Evolutionary conservation across 768 basidiomycete species (phyloP).

Genomic region (Tulasnella sp.): DNA sequence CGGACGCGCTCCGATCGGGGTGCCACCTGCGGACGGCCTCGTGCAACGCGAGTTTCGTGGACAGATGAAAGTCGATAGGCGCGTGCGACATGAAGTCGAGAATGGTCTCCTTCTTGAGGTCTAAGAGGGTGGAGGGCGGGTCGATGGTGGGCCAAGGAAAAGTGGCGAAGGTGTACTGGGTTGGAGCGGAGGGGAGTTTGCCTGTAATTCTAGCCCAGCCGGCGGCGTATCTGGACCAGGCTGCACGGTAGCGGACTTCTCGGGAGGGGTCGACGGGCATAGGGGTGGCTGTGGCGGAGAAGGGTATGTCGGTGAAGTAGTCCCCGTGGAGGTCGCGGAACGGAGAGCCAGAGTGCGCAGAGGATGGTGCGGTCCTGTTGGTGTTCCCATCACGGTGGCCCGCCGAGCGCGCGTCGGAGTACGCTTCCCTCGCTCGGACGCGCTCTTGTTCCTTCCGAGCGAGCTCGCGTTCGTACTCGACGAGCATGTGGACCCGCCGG

Average conservation of each 20-base stretch:
- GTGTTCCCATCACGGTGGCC: background rate
- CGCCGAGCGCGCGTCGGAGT: background rate
- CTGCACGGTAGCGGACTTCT: background rate
- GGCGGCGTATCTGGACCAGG: background rate
- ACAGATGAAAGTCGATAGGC: background rate
- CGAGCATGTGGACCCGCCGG: background rate
- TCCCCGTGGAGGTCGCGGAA: background rate
- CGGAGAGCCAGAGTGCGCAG: background rate
- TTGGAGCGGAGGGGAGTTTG: background rate
- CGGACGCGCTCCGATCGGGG: background rate
- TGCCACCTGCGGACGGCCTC: conserved; percentile 6
- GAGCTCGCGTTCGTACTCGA: background rate
- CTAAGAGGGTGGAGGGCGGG: background rate
- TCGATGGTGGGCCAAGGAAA: conserved; percentile 5
- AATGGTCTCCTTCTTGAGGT: background rate
- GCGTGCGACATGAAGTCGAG: background rate
- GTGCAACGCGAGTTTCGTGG: background rate
- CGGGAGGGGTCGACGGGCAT: background rate
- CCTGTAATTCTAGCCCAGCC: background rate
- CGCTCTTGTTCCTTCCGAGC: background rate
- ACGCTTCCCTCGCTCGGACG: background rate
- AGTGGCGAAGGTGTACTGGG: background rate
- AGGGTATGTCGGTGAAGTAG: background rate
- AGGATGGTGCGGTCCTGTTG: background rate
- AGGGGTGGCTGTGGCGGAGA: background rate